phyloP scores from a whole-genome alignment of 352 stramenopile genomes.

The Pythium pyrilobum region DNA sequence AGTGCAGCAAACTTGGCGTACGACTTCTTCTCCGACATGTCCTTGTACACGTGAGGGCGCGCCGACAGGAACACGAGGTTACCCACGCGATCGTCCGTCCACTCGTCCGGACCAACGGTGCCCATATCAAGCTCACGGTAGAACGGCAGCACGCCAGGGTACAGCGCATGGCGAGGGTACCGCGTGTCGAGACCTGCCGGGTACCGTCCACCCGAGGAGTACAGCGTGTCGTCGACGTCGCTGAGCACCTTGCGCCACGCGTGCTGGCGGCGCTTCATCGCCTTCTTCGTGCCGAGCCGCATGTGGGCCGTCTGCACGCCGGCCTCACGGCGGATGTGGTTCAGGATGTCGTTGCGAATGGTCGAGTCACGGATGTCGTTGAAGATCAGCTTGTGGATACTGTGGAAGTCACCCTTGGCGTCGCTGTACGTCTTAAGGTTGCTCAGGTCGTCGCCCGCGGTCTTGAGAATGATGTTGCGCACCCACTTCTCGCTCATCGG shows the following conservation, averaged over 20 bases:
- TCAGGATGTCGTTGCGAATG: constrained; percentile 93
- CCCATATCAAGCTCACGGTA: constrained; percentile 98
- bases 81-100: constrained; percentile 85
- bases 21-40: constrained; percentile 96
- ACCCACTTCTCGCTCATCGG: constrained; percentile 94
- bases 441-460: constrained; percentile 93
- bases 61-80: constrained; percentile 98
- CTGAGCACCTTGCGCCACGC: constrained; percentile 98
- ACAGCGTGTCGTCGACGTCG: constrained; percentile 98
- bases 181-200: constrained; percentile 93
- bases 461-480: constrained; percentile 95
- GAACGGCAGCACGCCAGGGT: constrained; percentile 97
- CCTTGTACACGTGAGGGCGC: constrained; percentile 98
- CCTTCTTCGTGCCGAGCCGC: constrained; percentile 82
- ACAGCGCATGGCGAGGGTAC: constrained; percentile 91
- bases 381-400: constrained; percentile 98
- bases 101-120: constrained; percentile 84
- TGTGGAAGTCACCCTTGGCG: constrained; percentile 95
- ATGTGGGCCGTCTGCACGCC: constrained; percentile 93
- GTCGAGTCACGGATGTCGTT: constrained; percentile 89
- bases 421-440: constrained; percentile 96
- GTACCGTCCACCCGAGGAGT: constrained; percentile 93
- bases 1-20: constrained; percentile 96
- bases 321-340: constrained; percentile 94
- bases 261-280: constrained; percentile 71